Evolutionary conservation across 345 rosid species (phyloP).

Genomic region (Eucalyptus cloeziana): DNA sequence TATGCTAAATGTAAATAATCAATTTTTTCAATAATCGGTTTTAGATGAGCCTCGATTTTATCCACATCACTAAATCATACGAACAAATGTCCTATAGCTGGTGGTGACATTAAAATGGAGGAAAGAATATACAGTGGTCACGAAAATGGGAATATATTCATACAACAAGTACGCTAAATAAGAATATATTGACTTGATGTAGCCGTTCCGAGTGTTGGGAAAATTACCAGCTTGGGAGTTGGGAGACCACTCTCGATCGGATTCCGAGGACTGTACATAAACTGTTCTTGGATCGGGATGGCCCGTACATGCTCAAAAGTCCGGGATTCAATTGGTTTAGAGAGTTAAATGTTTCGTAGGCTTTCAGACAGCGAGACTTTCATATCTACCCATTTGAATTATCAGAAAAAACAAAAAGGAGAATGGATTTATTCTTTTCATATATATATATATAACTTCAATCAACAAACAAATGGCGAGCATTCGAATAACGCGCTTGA

Average conservation of each 20-base stretch:
- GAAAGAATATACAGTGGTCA: neutral
- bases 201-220: accelerated
- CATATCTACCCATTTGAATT: accelerated
- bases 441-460: neutral
- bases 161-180: neutral
- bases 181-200: neutral
- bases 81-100: neutral
- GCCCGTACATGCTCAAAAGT: accelerated
- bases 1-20: neutral
- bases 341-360: accelerated
- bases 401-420: accelerated
- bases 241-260: neutral
- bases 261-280: accelerated
- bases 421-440: neutral
- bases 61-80: neutral
- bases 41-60: neutral
- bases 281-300: no score
- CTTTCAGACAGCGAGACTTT: accelerated
- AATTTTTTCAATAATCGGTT: neutral
- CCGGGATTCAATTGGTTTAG: accelerated
- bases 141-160: neutral
- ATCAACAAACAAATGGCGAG: neutral
- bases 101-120: neutral
- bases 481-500: neutral
- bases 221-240: neutral